These are phyloP conservation scores for Yarrowia osloensis DNA, from an alignment of 805 yeast species.

Conservation along the genomic window DNA sequence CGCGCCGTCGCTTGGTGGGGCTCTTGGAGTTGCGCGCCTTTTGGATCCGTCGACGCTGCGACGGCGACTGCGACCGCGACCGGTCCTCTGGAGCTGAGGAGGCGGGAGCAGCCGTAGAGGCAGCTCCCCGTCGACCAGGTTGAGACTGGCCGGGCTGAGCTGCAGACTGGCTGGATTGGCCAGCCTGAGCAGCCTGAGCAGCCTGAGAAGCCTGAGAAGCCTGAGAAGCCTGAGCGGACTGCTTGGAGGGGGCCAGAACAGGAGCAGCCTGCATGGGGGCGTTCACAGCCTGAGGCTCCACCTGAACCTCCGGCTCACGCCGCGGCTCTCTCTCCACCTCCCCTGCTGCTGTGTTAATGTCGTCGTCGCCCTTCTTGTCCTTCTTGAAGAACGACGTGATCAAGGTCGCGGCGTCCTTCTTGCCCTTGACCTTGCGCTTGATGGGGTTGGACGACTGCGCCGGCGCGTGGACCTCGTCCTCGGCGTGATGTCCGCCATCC, in stretches of 20 bases:
- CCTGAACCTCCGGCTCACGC: neutral
- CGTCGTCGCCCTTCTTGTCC: conserved; percentile 28
- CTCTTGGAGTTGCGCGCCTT: conserved; percentile 17
- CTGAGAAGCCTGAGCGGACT: neutral
- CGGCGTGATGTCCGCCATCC: conserved; percentile 4
- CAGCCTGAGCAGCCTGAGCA: neutral
- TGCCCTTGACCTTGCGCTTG: conserved; percentile 29
- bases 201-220: neutral
- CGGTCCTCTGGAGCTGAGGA: neutral
- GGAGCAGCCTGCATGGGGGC: neutral
- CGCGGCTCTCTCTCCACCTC: neutral
- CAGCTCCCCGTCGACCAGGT: neutral
- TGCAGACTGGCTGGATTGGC: no score
- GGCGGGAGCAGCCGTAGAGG: neutral
- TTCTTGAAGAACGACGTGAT: conserved; percentile 38
- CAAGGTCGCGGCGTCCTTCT: conserved; percentile 33
- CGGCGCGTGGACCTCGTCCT: conserved; percentile 18
- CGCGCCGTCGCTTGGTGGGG: conserved; percentile 27
- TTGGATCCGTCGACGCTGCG: conserved; percentile 19
- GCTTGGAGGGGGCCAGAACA: neutral
- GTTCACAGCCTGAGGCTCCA: neutral
- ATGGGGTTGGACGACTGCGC: conserved; percentile 34
- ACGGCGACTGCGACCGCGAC: conserved; percentile 31
- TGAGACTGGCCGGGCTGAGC: no score
- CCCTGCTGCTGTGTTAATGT: neutral